Evolutionary conservation across 805 yeast species (phyloP).

Genomic region (Kodamaea jinghongensis): DNA sequence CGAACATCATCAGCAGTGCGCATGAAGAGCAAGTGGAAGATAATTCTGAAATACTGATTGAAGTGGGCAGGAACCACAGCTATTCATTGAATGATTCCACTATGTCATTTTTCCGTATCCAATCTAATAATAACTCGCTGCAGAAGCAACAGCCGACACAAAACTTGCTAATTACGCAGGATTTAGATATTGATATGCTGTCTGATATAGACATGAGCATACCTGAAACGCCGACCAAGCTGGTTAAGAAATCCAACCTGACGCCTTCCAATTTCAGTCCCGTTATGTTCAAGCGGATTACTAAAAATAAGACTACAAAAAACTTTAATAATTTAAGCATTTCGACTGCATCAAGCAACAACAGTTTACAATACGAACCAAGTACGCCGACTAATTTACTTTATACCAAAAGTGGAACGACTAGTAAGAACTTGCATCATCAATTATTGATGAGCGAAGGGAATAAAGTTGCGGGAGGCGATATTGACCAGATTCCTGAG

Average conservation of each 20-base stretch:
- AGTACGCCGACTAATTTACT: constrained; percentile 16
- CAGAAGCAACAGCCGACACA: constrained; percentile 10
- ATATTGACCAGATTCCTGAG: neutral
- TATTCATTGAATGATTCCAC: constrained; percentile 30
- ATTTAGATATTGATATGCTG: constrained; percentile 18
- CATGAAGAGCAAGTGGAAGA: constrained; percentile 18
- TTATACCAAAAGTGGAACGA: constrained; percentile 6
- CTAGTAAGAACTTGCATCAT: constrained; percentile 10
- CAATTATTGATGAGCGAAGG: constrained; percentile 10
- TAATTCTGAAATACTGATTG: constrained; percentile 34
- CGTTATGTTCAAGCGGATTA: constrained; percentile 12
- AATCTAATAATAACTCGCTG: constrained; percentile 15
- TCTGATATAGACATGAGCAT: constrained; percentile 20
- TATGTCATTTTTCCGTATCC: constrained; percentile 32
- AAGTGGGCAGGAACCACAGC: constrained; percentile 36
- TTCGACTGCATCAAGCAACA: constrained; percentile 5
- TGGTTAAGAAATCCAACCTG: constrained; percentile 27
- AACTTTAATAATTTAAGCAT: constrained; percentile 9
- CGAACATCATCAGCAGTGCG: constrained; percentile 18
- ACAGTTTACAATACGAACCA: constrained; percentile 16
- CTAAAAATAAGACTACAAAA: constrained; percentile 6
- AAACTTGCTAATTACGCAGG: constrained; percentile 9
- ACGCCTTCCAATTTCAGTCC: constrained; percentile 30
- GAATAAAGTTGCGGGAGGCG: constrained; percentile 2
- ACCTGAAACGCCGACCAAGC: constrained; percentile 41